A percentile compares a stretch with the other conserved stretches of the same genome.
phyloP scores from a whole-genome alignment of 2,329 filamentous ascomycete genomes.

The Penicillium frequentans region DNA sequence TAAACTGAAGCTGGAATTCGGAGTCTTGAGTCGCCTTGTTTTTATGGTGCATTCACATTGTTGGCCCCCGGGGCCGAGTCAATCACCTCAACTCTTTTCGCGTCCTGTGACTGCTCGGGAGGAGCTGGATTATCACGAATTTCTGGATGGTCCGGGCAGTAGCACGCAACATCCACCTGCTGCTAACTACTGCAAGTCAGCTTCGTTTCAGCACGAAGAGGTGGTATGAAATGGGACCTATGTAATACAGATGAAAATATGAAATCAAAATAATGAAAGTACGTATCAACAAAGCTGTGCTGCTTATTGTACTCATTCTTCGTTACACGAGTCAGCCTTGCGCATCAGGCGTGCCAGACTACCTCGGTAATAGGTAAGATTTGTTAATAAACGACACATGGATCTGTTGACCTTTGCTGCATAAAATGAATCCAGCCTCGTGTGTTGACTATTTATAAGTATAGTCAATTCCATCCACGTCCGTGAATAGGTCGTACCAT shows the following conservation, averaged over 20 bases:
- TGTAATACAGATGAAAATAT: neutral
- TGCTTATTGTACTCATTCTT: too few relatives aligned
- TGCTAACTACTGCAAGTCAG: slow-evolving; percentile 2
- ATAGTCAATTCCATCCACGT: too few relatives aligned
- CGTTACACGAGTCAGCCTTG: neutral
- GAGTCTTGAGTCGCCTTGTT: slow-evolving; percentile 36
- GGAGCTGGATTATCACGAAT: slow-evolving; percentile 4
- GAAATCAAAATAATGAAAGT: neutral
- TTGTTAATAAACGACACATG: too few relatives aligned
- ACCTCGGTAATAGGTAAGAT: too few relatives aligned
- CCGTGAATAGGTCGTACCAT: too few relatives aligned
- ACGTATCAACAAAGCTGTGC: too few relatives aligned
- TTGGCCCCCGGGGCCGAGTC: slow-evolving; percentile 4
- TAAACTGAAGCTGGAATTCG: slow-evolving; percentile 47
- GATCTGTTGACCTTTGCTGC: too few relatives aligned
- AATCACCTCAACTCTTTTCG: neutral
- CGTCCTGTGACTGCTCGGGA: neutral
- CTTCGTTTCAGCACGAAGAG: slow-evolving; percentile 1
- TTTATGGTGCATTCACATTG: slow-evolving; percentile 24
- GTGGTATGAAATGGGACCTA: neutral
- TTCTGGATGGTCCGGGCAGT: neutral
- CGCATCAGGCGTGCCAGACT: too few relatives aligned
- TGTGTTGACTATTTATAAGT: too few relatives aligned
- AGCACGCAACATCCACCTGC: neutral
- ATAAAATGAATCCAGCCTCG: too few relatives aligned